Evolutionary conservation across 768 basidiomycete species (phyloP).

Genomic region (Sporobolomyces pararoseus): DNA sequence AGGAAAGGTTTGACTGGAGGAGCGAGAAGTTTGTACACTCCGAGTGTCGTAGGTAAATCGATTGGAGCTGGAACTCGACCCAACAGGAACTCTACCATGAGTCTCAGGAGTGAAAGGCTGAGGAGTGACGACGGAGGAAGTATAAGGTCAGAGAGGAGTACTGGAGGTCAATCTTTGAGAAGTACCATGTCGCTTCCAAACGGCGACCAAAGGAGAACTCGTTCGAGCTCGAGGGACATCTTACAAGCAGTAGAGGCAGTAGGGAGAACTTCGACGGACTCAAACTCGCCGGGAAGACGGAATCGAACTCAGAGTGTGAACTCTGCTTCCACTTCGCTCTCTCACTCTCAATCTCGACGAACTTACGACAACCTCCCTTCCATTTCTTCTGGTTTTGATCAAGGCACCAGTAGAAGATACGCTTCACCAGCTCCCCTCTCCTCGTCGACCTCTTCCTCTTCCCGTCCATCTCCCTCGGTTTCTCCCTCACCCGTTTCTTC

Average conservation of each 20-base stretch:
- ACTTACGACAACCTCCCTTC: slow-evolving; percentile 9
- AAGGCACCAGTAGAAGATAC: slow-evolving; percentile 22
- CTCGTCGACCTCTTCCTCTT: slow-evolving; percentile 1
- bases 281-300: too few relatives aligned
- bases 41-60: slow-evolving; percentile 19
- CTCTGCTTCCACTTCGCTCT: background rate
- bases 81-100: slow-evolving; percentile 2
- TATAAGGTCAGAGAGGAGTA: slow-evolving; percentile 13
- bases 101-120: background rate
- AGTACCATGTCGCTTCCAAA: slow-evolving; percentile 11
- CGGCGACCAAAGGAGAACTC: background rate
- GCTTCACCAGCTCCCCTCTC: slow-evolving; percentile 7
- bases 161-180: background rate
- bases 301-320: slow-evolving; percentile 6
- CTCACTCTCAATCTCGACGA: background rate
- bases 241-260: background rate
- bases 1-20: slow-evolving; percentile 31
- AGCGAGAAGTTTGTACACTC: slow-evolving; percentile 14
- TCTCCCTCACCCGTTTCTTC: slow-evolving; percentile 7
- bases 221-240: slow-evolving; percentile 1
- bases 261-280: background rate
- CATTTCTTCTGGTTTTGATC: background rate
- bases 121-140: slow-evolving; percentile 6
- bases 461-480: background rate
- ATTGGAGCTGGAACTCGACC: too few relatives aligned